phyloP scores from a whole-genome alignment of 768 basidiomycete genomes.

The Coprinopsis strossmayeri region DNA sequence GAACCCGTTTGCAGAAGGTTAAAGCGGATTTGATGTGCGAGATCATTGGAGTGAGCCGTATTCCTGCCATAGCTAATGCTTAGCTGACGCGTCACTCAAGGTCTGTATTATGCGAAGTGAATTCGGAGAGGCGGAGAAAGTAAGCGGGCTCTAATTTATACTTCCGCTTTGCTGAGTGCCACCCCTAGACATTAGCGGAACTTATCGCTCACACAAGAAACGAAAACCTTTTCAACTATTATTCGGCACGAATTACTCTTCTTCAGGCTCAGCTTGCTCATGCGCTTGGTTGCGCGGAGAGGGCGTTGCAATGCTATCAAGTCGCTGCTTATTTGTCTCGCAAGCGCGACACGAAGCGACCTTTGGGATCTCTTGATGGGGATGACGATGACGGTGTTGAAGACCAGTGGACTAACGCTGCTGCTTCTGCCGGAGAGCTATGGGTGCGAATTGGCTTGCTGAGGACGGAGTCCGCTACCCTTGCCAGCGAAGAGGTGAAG shows the following conservation, averaged over 20 bases:
- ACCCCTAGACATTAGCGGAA: slow-evolving; percentile 16
- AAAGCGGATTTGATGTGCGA: slow-evolving; percentile 71
- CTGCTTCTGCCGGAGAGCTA: slow-evolving; percentile 27
- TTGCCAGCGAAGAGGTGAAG: slow-evolving; percentile 5
- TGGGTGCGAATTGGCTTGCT: slow-evolving; percentile 26
- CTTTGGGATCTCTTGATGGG: background rate
- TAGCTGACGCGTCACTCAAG: slow-evolving; percentile 35
- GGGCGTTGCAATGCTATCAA: slow-evolving; percentile 57
- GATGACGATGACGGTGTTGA: slow-evolving; percentile 18
- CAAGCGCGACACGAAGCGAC: slow-evolving; percentile 5
- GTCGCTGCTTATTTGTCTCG: slow-evolving; percentile 47
- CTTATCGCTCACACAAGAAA: slow-evolving; percentile 61
- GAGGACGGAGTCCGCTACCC: slow-evolving; percentile 1
- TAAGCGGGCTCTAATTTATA: slow-evolving; percentile 23
- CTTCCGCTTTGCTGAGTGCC: background rate
- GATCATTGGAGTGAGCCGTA: slow-evolving; percentile 47
- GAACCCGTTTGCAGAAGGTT: slow-evolving; percentile 47
- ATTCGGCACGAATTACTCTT: slow-evolving; percentile 57
- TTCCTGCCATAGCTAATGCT: background rate
- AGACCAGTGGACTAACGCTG: slow-evolving; percentile 27
- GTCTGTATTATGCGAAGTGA: slow-evolving; percentile 63
- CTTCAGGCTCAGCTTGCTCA: slow-evolving; percentile 73
- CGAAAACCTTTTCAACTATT: slow-evolving; percentile 45
- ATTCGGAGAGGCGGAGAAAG: slow-evolving; percentile 56
- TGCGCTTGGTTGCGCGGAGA: slow-evolving; percentile 43